Base-by-base conservation (phyloP, 2,329 filamentous ascomycete genomes). In the Chaetomium sp. region DNA sequence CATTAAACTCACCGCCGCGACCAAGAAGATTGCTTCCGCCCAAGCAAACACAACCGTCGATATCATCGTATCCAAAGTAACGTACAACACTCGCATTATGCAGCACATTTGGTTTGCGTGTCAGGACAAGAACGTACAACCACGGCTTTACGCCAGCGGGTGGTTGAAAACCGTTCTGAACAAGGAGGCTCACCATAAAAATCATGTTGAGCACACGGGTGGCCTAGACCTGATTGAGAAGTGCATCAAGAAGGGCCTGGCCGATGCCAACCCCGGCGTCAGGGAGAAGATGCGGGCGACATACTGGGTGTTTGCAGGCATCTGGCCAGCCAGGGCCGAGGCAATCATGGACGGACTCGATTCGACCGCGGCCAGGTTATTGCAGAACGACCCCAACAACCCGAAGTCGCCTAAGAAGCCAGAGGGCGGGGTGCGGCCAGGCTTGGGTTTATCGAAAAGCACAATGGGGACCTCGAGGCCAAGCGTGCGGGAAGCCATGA, bases 121-220 rank as follows among this genome's bases (percentile, higher is more conserved):
- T 59, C 87, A 95, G 68, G 92, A 99, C 74, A 97, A 96, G 75
- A 97, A 96, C 67, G 86, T 91, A 2, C 88, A 94, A 66, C 87
- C 91, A 12, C 84, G 94, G 59, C 82, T 82, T 1, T 95, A 86
- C 70, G 87, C 86, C 1, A 79, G 87, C 2, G 85, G 81, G 6
- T 99, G 94, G 94, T 74, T 97, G 35, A 88, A 86, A 70, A 95
- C 87, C 1, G 71, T 97, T 19, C 73, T 99, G 41, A 85, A 80
- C 62, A 89, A 89, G 64, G 88, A 95, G 68, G 75, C 81, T 1
- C 79, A 82, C 60, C 89, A 96, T 71, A 95, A 91, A 72, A 81
- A 76, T 59, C 85, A 90, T 42, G 78, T 97, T 57, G 92, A 97
- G 68, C 89, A 95, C 66, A 81, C 82, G 1, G 91, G 91, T 43